A percentile compares a stretch with the other conserved stretches of the same genome.
These are phyloP conservation scores for Rhodotorula glutinis DNA, from an alignment of 1,284 basidiomycete species.

Conservation along the genomic window DNA sequence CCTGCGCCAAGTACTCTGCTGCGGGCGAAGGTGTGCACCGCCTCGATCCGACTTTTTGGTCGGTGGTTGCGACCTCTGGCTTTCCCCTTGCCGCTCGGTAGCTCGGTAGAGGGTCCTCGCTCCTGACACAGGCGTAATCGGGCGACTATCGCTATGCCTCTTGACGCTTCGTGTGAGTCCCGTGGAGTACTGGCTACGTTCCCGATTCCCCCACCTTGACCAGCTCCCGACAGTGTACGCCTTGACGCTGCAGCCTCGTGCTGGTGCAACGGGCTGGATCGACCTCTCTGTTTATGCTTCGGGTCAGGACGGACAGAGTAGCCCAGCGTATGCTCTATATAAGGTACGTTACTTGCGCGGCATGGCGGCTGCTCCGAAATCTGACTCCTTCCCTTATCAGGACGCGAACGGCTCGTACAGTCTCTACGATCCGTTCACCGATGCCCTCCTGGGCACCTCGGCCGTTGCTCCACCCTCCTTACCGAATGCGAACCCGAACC, in stretches of 20 bases:
- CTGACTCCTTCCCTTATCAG: not conserved
- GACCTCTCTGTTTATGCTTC: constrained; percentile 8
- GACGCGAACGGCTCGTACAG: not conserved
- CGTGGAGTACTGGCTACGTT: too few species aligned
- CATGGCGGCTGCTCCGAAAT: not conserved
- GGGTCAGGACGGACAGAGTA: not conserved
- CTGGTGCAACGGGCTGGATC: constrained; percentile 1
- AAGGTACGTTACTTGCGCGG: constrained; percentile 1
- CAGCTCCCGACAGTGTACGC: constrained; percentile 11
- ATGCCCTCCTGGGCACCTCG: not conserved
- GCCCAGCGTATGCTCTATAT: not conserved
- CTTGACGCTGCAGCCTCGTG: constrained; percentile 22
- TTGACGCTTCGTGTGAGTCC: constrained; percentile 12
- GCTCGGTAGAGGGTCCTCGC: too few species aligned
- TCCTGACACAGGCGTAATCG: too few species aligned
- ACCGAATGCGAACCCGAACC: constrained; percentile 13
- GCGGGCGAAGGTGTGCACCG: too few species aligned
- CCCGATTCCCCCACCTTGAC: not conserved
- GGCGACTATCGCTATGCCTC: not conserved
- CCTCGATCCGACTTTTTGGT: too few species aligned
- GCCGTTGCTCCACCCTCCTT: constrained; percentile 9
- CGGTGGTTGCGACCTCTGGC: too few species aligned
- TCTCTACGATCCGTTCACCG: constrained; percentile 15
- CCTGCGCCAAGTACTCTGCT: too few species aligned
- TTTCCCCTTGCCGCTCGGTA: too few species aligned